phyloP scores from a whole-genome alignment of 805 yeast species.

The Pichia scutulata region DNA sequence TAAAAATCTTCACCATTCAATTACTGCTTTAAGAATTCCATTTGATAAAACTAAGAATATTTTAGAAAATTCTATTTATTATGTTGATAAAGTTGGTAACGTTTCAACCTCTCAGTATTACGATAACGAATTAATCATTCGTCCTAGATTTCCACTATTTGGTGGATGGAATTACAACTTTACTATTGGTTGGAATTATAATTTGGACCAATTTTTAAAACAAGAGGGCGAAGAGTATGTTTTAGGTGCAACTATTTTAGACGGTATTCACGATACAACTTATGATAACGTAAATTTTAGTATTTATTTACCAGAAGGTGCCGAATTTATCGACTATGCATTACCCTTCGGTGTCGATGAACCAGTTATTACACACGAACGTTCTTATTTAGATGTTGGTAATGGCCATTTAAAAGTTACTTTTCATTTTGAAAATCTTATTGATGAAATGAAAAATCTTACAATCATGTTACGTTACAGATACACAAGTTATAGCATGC shows the following conservation, averaged over 20 bases:
- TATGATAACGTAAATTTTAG: conserved; percentile 54
- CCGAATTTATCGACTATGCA: conserved; percentile 47
- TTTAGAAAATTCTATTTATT: conserved; percentile 53
- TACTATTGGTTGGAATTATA: conserved; percentile 87
- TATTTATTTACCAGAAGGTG: conserved; percentile 82
- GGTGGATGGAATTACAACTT: conserved; percentile 96
- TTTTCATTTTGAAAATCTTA: conserved; percentile 49
- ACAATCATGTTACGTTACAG: conserved; percentile 56
- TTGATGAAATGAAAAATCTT: conserved; percentile 56
- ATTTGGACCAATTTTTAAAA: conserved; percentile 46
- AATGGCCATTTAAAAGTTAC: conserved; percentile 73
- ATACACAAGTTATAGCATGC: conserved; percentile 44
- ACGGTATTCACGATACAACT: conserved; percentile 61
- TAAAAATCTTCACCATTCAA: conserved; percentile 46
- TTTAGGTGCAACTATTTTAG: conserved; percentile 61
- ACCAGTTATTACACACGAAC: conserved; percentile 23
- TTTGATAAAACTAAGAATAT: conserved; percentile 37
- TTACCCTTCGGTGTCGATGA: conserved; percentile 43
- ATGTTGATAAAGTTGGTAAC: conserved; percentile 85
- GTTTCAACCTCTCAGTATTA: conserved; percentile 64
- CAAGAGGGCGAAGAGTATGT: conserved; percentile 43
- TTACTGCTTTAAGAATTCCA: conserved; percentile 52
- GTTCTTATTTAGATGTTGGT: conserved; percentile 63
- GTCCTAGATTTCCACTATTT: conserved; percentile 89
- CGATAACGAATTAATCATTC: conserved; percentile 44